Base-by-base conservation (phyloP, 179 eudicot genomes). In the Heliamphora ciliata region DNA sequence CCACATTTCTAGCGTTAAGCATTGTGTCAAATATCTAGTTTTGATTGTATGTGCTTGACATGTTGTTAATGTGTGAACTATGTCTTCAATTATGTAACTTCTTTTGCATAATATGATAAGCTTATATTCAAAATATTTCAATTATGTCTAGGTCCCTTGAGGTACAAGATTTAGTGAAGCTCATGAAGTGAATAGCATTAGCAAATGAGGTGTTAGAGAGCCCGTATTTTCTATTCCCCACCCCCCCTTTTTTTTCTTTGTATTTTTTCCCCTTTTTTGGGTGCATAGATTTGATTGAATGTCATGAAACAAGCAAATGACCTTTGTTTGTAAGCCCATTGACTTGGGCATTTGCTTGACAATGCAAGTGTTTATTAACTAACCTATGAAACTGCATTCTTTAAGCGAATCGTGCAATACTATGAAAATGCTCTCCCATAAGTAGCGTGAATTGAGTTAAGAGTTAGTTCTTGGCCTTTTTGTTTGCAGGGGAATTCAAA, bases 401-500 rank as follows among this genome's bases (percentile, higher is more conserved):
- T 8, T 69, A 46, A 47, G 75, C 9, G 15, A 47, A 17, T 76
- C 58, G 50, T 11, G 11, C 65, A 76, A 6, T 56, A 5, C 6
- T 4, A 18, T 17, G 18, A 17, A 59, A 47, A 60, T 3, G 5
- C 47, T 61, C 3, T 58, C n/a, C 44, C 24, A 17, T 11, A n/a
- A 17, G 54, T 6, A 17, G 11, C 18, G 44, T 44, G 46, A 55
- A 63, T 11, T 66, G 24, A 21, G 50, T 59, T 40, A 75, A 61
- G 61, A 56, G 54, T 82, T 76, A 10, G 4, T 60, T 58, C 21
- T 51, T 18, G 56, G 3, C 67, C 4, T 76, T 63, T 76, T 44
- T 78, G 48, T 81, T 59, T 87, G 84, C 89, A 89, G 92, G 79
- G n/a, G 98, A 94, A 51, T 93, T 93, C 85, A 94, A 97, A 83